Base-by-base conservation (phyloP, 1,139 yeast species). In the Candida neerlandica region DNA sequence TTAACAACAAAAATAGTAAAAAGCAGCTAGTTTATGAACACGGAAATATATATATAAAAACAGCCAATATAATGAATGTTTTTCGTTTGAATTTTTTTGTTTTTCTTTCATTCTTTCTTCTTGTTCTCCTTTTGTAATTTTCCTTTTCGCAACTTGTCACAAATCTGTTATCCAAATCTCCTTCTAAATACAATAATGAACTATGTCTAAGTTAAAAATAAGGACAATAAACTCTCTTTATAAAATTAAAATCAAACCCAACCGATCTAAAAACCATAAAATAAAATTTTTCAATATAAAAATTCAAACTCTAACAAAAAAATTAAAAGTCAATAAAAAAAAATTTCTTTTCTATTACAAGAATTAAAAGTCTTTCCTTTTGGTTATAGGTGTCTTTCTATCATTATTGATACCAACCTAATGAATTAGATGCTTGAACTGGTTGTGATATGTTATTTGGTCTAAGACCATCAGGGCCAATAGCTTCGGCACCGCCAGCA, bases 381-480 rank as follows among this genome's bases (percentile, higher is more conserved):
- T 35, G 33, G 15, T 12, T 12, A 5, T n/a, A 29, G 16, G 27
- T 35, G 27, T 35, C n/a, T 35, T 35, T 16, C 30, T 29, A 11
- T 38, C 21, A 35, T 44, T 55, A 61, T 47, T 56, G 59, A 37
- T 70, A 61, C 81, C 81, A 76, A 29, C 81, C 81, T 49, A 76
- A 65, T 9, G 80, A 75, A 56, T 76, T 76, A 15, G 74, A 70
- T 2, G 79, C 75, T 55, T 74, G 71, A 6, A 75, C 77, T 2
- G 81, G 81, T 44, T 69, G 74, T 41, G 78, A 73, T 14, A 76
- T 75, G 39, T 46, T 48, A 43, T 47, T 50, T 14, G 45, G 44
- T 30, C 55, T 43, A 3, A 33, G 47, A 40, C 39, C 41, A 15
- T 41, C 32, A 21, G 27, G 35, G 15, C 37, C 43, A 27, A 30